Conservation (phyloP, 495 filamentous ascomycete genomes). For the Corynascus novoguineensis region DNA sequence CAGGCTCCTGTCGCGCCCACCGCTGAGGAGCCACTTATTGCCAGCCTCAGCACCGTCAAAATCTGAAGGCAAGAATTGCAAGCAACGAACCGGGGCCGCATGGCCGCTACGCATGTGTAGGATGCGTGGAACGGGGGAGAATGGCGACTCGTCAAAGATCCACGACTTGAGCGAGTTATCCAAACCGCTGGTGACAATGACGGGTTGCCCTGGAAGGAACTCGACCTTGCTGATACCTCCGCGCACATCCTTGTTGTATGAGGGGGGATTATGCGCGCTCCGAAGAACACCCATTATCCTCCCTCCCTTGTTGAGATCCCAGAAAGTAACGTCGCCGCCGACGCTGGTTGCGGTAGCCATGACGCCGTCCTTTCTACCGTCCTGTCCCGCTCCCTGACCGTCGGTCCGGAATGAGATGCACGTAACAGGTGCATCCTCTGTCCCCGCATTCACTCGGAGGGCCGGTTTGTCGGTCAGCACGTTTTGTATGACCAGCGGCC, state of each 20-base stretch:
- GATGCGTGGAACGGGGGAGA: constrained; percentile 74
- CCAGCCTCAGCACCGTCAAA: constrained; percentile 82
- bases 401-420: constrained; percentile 90
- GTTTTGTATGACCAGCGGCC: constrained; percentile 73
- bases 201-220: constrained; percentile 85
- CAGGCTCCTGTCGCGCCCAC: constrained; percentile 77
- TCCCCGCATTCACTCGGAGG: constrained; percentile 58
- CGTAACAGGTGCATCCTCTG: constrained; percentile 55
- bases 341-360: constrained; percentile 73
- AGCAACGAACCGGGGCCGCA: constrained; percentile 69
- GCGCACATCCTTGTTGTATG: constrained; percentile 38
- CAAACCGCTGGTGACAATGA: constrained; percentile 80
- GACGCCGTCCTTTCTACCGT: constrained; percentile 71
- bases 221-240: constrained; percentile 71
- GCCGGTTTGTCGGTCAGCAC: constrained; percentile 66
- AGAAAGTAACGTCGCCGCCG: constrained; percentile 85
- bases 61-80: constrained; percentile 76
- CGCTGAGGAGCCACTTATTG: constrained; percentile 93
- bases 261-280: constrained; percentile 74
- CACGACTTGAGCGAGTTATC: constrained; percentile 93
- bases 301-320: constrained; percentile 88
- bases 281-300: constrained; percentile 75
- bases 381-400: constrained; percentile 80
- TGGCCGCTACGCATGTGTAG: constrained; percentile 83
- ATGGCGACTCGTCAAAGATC: constrained; percentile 87